Conservation (phyloP, 106 monocot species). For the Phalaenopsis aphrodite region DNA sequence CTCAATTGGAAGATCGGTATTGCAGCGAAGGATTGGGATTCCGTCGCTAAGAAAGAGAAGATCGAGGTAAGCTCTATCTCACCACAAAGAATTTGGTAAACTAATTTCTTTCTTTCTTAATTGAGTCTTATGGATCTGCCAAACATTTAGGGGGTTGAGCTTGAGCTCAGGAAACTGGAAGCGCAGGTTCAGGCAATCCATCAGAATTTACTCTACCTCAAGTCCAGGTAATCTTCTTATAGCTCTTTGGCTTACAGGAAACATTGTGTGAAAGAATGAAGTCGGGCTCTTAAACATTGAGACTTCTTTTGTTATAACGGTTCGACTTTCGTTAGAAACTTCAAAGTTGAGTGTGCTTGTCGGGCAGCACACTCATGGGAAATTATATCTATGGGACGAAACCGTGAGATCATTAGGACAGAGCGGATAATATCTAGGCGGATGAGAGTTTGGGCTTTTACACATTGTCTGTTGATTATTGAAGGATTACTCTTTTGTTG, state of each 20-base stretch:
- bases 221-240: slow-evolving; percentile 29
- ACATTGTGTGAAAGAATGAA: too few species aligned
- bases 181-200: slow-evolving; percentile 65
- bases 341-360: too few species aligned
- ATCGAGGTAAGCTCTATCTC: slow-evolving; percentile 42
- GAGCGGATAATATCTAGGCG: too few species aligned
- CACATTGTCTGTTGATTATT: background rate
- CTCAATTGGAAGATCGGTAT: slow-evolving; percentile 81
- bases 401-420: too few species aligned
- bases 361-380: too few species aligned
- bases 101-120: background rate
- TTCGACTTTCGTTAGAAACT: too few species aligned
- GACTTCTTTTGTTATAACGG: too few species aligned
- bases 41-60: slow-evolving; percentile 86
- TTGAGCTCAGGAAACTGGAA: slow-evolving; percentile 75
- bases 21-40: slow-evolving; percentile 88
- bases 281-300: too few species aligned
- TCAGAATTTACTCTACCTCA: slow-evolving; percentile 75
- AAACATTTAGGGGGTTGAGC: slow-evolving; percentile 61
- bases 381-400: too few species aligned
- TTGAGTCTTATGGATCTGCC: background rate
- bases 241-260: background rate
- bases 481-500: background rate
- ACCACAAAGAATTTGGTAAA: background rate
- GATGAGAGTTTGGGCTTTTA: too few species aligned